phyloP scores from a whole-genome alignment of 805 yeast species.

The Tetrapisispora phaffii region DNA sequence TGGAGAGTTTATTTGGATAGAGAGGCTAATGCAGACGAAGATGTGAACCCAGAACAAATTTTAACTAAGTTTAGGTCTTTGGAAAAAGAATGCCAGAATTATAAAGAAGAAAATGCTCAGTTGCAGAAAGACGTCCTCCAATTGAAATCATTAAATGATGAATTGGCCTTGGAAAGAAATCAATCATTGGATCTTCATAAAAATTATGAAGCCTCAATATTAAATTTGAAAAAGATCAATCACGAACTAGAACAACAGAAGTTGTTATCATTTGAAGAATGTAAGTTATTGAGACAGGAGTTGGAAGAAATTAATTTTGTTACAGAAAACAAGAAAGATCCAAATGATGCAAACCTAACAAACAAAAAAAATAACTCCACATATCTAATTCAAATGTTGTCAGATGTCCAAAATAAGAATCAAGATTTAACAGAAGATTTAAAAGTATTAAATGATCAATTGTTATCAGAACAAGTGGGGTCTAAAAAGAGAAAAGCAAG shows the following conservation, averaged over 20 bases:
- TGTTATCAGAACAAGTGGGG: slow-evolving; percentile 12
- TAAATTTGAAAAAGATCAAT: slow-evolving; percentile 27
- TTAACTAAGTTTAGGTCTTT: slow-evolving; percentile 30
- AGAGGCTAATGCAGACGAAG: slow-evolving; percentile 24
- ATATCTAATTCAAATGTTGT: slow-evolving; percentile 33
- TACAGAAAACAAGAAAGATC: slow-evolving; percentile 3
- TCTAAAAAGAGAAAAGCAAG: slow-evolving; percentile 23
- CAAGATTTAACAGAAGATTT: slow-evolving; percentile 35
- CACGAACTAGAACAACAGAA: slow-evolving; percentile 43
- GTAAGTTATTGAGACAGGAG: slow-evolving; percentile 47
- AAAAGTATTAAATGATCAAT: slow-evolving; percentile 24
- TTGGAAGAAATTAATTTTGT: slow-evolving; percentile 32
- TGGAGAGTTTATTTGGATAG: slow-evolving; percentile 33
- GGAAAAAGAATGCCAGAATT: slow-evolving; percentile 26
- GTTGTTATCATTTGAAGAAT: slow-evolving; percentile 46
- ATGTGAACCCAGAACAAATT: slow-evolving; percentile 33
- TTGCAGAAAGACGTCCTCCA: slow-evolving; percentile 18
- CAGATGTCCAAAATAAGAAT: slow-evolving; percentile 45
- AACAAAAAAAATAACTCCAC: slow-evolving; percentile 9
- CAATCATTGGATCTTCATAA: slow-evolving; percentile 23
- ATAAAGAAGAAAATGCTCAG: slow-evolving; percentile 28
- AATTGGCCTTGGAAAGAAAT: slow-evolving; percentile 34
- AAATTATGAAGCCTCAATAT: slow-evolving; percentile 20
- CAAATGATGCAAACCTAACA: neutral
- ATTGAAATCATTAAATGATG: slow-evolving; percentile 24